Conservation (phyloP, 805 yeast genomes). For the Monosporozyma aquatica region DNA sequence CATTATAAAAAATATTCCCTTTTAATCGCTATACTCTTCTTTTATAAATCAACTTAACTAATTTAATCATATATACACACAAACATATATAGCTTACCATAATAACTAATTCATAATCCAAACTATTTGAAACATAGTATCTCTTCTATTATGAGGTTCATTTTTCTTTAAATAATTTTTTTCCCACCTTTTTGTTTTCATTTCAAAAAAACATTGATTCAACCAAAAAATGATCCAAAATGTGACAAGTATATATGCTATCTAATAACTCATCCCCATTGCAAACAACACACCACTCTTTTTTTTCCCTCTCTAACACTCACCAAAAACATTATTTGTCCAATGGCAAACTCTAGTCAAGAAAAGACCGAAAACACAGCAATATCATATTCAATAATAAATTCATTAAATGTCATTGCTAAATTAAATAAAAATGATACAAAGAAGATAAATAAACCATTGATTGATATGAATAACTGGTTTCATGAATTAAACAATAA, state of each 20-base stretch:
- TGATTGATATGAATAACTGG: conserved; percentile 19
- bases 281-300: too few relatives aligned
- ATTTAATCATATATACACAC: too few relatives aligned
- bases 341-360: conserved; percentile 26
- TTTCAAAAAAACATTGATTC: not conserved
- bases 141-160: not conserved
- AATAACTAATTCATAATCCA: too few relatives aligned
- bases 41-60: not conserved
- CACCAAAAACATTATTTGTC: conserved; percentile 3
- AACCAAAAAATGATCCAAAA: not conserved
- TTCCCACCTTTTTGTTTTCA: not conserved
- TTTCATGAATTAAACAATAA: conserved; percentile 4
- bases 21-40: not conserved
- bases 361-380: conserved; percentile 20
- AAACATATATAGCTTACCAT: not conserved
- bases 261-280: too few relatives aligned
- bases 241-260: not conserved
- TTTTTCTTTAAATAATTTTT: not conserved
- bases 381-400: conserved; percentile 27
- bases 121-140: not conserved
- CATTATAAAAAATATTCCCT: not conserved
- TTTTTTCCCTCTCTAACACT: too few relatives aligned
- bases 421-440: conserved; percentile 11
- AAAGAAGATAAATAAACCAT: conserved; percentile 11
- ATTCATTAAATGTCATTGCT: conserved; percentile 19